These are phyloP conservation scores for Amesomyces nigricolor DNA, from an alignment of 2,329 filamentous ascomycete genomes.

Conservation along the genomic window DNA sequence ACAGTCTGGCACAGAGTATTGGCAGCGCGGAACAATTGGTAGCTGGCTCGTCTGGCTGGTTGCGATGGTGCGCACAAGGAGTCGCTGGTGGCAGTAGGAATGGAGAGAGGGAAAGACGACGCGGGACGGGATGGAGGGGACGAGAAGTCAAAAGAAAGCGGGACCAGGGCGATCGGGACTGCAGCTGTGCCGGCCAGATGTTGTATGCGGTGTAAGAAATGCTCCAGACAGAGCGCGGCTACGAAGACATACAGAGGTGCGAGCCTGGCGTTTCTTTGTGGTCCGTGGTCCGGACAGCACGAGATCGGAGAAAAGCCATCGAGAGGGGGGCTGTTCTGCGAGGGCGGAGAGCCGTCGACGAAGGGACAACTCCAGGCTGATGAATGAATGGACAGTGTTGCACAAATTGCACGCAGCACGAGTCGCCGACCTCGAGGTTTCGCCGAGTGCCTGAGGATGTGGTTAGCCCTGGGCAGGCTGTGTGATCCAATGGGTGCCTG, in stretches of 20 bases:
- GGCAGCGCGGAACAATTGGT: too few species aligned
- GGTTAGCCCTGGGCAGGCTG: background rate
- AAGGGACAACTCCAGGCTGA: background rate
- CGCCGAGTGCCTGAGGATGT: background rate
- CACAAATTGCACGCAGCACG: background rate
- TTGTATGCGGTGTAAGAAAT: background rate
- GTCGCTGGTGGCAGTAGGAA: too few species aligned
- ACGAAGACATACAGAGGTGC: too few species aligned
- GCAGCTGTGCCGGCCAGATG: conserved; percentile 1
- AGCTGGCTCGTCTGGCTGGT: too few species aligned
- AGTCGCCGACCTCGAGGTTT: background rate
- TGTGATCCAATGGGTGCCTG: background rate
- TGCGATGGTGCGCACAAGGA: too few species aligned
- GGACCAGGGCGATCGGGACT: conserved; percentile 1
- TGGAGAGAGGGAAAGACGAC: too few species aligned
- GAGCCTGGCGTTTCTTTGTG: background rate
- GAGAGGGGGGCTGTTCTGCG: background rate
- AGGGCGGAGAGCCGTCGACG: too few species aligned
- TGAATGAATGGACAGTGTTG: too few species aligned
- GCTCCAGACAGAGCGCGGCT: background rate
- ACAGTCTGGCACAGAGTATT: too few species aligned
- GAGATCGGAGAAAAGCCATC: background rate
- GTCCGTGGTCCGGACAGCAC: background rate
- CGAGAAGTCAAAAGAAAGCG: background rate
- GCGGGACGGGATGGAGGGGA: too few species aligned